phyloP scores from a whole-genome alignment of 2,329 filamentous ascomycete species.

The Aspergillus ruber region DNA sequence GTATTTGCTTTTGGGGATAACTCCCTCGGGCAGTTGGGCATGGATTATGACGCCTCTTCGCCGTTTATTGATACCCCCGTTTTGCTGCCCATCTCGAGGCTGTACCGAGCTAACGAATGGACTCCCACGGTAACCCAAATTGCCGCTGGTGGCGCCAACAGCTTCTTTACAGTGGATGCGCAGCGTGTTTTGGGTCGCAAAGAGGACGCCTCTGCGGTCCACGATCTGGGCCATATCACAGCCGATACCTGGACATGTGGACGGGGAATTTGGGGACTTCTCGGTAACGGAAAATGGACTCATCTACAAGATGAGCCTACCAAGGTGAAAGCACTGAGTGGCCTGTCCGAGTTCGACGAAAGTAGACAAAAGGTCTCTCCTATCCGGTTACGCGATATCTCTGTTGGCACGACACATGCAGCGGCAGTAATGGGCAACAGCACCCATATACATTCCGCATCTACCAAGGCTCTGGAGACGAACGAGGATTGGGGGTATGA shows the following conservation, averaged over 20 bases:
- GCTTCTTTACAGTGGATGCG: conserved; percentile 80
- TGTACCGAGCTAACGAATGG: conserved; percentile 63
- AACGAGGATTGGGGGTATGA: conserved; percentile 81
- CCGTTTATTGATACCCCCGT: conserved; percentile 63
- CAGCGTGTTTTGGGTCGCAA: conserved; percentile 48
- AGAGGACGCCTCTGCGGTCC: conserved; percentile 35
- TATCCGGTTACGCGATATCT: conserved; percentile 68
- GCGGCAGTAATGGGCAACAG: conserved; percentile 79
- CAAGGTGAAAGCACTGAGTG: conserved; percentile 77
- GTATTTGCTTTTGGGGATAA: conserved; percentile 91
- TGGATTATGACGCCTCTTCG: conserved; percentile 59
- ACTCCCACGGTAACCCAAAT: conserved; percentile 66
- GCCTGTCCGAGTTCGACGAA: conserved; percentile 84
- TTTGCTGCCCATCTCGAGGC: conserved; percentile 60
- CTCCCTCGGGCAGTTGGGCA: conserved; percentile 81
- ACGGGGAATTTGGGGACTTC: conserved; percentile 71
- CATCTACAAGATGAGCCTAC: conserved; percentile 71
- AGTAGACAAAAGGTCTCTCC: conserved; percentile 59
- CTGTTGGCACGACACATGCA: conserved; percentile 72
- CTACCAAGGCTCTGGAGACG: conserved; percentile 55
- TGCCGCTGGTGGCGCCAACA: conserved; percentile 78
- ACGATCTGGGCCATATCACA: conserved; percentile 51
- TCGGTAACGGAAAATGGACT: conserved; percentile 84
- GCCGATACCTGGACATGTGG: conserved; percentile 84
- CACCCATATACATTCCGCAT: conserved; percentile 55